Conservation (phyloP, 2,329 filamentous ascomycete species). For the Phyllosticta ampelicida region DNA sequence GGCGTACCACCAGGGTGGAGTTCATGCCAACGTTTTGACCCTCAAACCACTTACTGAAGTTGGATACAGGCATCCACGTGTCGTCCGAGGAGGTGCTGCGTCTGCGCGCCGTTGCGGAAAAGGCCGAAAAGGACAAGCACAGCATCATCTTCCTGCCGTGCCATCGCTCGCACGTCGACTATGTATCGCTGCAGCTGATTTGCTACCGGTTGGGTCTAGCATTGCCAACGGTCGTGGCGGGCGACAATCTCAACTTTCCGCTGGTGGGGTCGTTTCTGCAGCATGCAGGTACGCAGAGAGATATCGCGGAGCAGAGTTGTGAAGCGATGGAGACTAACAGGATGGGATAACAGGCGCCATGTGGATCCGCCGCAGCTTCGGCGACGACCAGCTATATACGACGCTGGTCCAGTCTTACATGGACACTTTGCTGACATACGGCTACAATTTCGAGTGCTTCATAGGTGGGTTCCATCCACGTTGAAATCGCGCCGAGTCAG, state of each 20-base stretch:
- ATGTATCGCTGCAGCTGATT: slow-evolving; percentile 87
- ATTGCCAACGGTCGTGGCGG: slow-evolving; percentile 83
- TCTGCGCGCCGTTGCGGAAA: slow-evolving; percentile 68
- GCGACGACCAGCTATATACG: slow-evolving; percentile 79
- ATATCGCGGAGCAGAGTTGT: slow-evolving; percentile 6
- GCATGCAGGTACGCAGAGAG: slow-evolving; percentile 68
- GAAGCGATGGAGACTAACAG: no score
- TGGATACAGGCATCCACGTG: slow-evolving; percentile 61
- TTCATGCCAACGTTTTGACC: background rate
- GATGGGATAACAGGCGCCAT: slow-evolving; percentile 58
- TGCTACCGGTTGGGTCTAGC: slow-evolving; percentile 88
- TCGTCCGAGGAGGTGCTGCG: slow-evolving; percentile 87
- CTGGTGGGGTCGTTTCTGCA: slow-evolving; percentile 83
- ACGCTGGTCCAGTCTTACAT: slow-evolving; percentile 95
- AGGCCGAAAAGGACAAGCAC: slow-evolving; percentile 77
- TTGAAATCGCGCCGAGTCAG: background rate
- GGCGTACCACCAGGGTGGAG: slow-evolving; percentile 85
- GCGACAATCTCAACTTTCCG: slow-evolving; percentile 93
- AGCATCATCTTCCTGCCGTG: slow-evolving; percentile 94
- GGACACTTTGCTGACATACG: slow-evolving; percentile 79
- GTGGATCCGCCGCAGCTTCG: slow-evolving; percentile 90
- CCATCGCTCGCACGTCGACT: slow-evolving; percentile 91
- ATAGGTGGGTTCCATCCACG: slow-evolving; percentile 38
- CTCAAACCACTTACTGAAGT: background rate
- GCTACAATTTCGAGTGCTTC: slow-evolving; percentile 94